phyloP scores from a whole-genome alignment of 345 rosid genomes.

The Zanthoxylum bungeanum region DNA sequence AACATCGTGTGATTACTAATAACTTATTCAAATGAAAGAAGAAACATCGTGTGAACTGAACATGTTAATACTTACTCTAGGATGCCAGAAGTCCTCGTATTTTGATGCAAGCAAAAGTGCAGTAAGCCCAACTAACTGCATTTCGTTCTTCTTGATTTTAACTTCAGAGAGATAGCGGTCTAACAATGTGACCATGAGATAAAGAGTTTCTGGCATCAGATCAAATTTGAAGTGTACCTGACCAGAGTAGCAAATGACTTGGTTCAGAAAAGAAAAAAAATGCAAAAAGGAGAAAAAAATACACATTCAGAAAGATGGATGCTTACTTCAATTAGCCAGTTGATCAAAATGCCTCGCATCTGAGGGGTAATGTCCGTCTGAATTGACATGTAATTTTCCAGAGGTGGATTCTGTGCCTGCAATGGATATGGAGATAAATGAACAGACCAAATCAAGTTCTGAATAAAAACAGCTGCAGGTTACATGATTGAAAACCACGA shows the following conservation, averaged over 20 bases:
- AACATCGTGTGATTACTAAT: too few species aligned
- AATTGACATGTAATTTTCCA: conserved; percentile 55
- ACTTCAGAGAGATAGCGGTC: conserved; percentile 85
- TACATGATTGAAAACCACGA: background rate
- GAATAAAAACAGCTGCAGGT: background rate
- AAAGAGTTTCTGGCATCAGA: conserved; percentile 90
- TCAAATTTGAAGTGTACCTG: conserved; percentile 91
- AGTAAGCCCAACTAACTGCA: conserved; percentile 94
- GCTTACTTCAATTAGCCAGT: conserved; percentile 92
- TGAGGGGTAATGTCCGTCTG: conserved; percentile 61
- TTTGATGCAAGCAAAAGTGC: conserved; percentile 85
- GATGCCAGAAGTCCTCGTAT: conserved; percentile 98
- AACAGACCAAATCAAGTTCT: too few species aligned
- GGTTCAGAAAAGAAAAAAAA: conserved; percentile 13
- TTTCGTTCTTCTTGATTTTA: conserved; percentile 60
- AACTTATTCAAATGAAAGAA: conserved; percentile 1
- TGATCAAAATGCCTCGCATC: conserved; percentile 85
- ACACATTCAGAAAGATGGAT: conserved; percentile 5
- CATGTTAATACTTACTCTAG: conserved; percentile 50
- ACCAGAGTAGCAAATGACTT: conserved; percentile 9
- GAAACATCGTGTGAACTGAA: background rate
- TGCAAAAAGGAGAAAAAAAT: too few species aligned
- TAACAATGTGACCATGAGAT: conserved; percentile 68
- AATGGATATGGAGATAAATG: too few species aligned
- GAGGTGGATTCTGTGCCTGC: conserved; percentile 59